Evolutionary conservation across 257 asterid genomes (phyloP).

Genomic region (Salvia miltiorrhiza): DNA sequence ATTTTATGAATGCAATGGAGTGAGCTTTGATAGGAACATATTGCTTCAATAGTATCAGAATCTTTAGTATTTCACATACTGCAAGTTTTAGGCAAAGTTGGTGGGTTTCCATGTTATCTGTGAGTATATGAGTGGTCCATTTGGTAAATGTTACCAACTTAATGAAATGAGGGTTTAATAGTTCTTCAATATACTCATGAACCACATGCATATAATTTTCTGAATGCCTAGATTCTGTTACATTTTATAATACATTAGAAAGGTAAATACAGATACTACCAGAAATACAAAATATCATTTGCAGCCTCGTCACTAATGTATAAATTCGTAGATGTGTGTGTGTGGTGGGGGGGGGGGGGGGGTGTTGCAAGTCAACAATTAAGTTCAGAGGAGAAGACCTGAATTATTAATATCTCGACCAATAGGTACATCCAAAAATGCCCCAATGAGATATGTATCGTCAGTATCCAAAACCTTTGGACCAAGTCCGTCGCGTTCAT

Average conservation of each 20-base stretch:
- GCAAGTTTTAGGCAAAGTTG: neutral
- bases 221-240: neutral
- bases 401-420: constrained; percentile 76
- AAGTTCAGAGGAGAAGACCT: constrained; percentile 34
- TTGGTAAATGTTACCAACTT: neutral
- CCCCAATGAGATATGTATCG: constrained; percentile 62
- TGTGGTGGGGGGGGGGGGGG: too few species aligned
- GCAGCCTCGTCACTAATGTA: neutral
- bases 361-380: neutral
- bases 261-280: neutral
- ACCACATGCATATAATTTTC: constrained; percentile 4
- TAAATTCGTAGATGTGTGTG: neutral
- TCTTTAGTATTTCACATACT: neutral
- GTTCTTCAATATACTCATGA: neutral
- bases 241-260: neutral
- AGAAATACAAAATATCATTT: neutral
- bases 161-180: neutral
- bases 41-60: neutral
- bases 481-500: constrained; percentile 61
- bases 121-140: neutral
- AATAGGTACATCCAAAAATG: constrained; percentile 83
- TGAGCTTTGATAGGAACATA: neutral
- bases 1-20: neutral
- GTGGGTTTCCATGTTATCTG: neutral
- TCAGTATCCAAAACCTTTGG: constrained; percentile 54